Evolutionary conservation across 371 early-diverging fungal species (phyloP).

Genomic region (Chytridium lagenaria): DNA sequence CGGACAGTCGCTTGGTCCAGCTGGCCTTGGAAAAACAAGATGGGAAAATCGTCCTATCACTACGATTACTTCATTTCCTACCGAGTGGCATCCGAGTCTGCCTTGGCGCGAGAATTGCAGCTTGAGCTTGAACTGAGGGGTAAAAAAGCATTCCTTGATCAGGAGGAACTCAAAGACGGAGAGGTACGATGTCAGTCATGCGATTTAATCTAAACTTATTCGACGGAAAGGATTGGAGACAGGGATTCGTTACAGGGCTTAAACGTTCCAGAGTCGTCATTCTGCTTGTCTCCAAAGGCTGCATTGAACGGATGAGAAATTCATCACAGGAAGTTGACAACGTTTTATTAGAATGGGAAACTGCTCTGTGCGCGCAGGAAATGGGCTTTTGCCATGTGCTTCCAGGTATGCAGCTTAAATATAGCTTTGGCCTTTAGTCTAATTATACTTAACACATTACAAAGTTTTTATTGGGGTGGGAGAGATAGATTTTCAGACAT

Average conservation of each 20-base stretch:
- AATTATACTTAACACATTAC: neutral
- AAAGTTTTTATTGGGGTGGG: conserved; percentile 19
- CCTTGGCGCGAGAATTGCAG: conserved; percentile 19
- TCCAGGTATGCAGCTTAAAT: no score
- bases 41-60: neutral
- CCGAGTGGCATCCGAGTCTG: conserved; percentile 20
- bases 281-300: conserved; percentile 19
- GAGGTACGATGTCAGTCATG: conserved; percentile 13
- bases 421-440: no score
- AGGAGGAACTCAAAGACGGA: conserved; percentile 26
- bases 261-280: conserved; percentile 23
- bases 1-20: neutral
- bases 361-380: conserved; percentile 17
- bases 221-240: conserved; percentile 25
- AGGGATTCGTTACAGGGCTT: conserved; percentile 27
- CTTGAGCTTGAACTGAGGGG: neutral
- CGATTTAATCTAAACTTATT: neutral
- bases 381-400: conserved; percentile 21
- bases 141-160: conserved; percentile 15
- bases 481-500: conserved; percentile 7
- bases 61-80: conserved; percentile 32
- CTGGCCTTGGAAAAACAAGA: neutral
- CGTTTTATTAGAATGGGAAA: conserved; percentile 34
- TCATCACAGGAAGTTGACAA: conserved; percentile 19
- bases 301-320: conserved; percentile 16